These are phyloP conservation scores for Venturia aucupariae DNA, from an alignment of 2,329 filamentous ascomycete genomes.

Conservation along the genomic window DNA sequence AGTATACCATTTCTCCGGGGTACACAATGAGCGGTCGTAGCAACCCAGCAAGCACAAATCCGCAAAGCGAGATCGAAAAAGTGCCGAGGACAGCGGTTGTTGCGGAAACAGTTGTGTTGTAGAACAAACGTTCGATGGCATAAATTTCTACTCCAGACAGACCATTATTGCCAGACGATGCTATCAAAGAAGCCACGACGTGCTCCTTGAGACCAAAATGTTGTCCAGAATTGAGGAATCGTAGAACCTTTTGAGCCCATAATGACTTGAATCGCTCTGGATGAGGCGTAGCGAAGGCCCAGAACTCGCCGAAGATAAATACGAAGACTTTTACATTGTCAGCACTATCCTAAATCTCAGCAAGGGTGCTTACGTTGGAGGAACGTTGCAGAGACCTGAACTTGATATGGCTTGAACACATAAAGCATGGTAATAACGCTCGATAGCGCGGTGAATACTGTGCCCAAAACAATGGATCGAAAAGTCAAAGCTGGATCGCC, in stretches of 20 bases:
- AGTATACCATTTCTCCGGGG: conserved; percentile 69
- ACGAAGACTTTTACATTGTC: conserved; percentile 2
- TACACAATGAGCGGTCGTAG: conserved; percentile 22
- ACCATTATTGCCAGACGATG: conserved; percentile 9
- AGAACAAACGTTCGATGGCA: conserved; percentile 25
- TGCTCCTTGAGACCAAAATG: conserved; percentile 10
- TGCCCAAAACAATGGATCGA: conserved; percentile 3
- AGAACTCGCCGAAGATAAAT: conserved; percentile 7
- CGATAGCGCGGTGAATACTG: background rate
- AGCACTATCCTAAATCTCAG: background rate
- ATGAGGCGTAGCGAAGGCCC: conserved; percentile 2
- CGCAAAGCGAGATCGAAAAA: conserved; percentile 59
- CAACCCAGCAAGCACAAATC: conserved; percentile 21
- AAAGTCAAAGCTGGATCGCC: conserved; percentile 9
- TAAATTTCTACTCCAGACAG: conserved; percentile 8
- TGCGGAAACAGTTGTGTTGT: conserved; percentile 56
- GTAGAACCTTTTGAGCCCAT: background rate
- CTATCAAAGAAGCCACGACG: conserved; percentile 9
- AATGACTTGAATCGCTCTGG: conserved; percentile 8
- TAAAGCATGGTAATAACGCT: conserved; percentile 10
- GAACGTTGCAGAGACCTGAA: conserved; percentile 5
- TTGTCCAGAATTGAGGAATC: conserved; percentile 8
- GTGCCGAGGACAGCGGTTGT: conserved; percentile 39
- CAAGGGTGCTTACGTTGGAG: background rate
- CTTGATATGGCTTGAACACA: conserved; percentile 1